phyloP scores from a whole-genome alignment of 306 rosid species.

The Vachellia collinsii region DNA sequence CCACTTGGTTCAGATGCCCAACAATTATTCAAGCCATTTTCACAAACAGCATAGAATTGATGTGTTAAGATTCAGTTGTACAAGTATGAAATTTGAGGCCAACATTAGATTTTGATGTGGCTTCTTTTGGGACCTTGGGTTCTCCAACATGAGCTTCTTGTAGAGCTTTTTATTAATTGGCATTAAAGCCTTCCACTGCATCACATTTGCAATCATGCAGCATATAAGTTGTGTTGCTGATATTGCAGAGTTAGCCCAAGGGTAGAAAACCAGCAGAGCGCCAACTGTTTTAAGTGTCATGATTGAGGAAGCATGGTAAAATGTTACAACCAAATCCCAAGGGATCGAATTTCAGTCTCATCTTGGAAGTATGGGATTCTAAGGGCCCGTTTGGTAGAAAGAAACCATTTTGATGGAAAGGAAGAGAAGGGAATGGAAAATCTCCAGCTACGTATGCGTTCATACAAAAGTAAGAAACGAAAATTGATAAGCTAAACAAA shows the following conservation, averaged over 20 bases:
- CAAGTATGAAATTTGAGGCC: background rate
- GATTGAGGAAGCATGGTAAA: background rate
- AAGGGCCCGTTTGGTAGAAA: too few relatives aligned
- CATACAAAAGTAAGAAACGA: too few relatives aligned
- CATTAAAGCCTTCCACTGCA: background rate
- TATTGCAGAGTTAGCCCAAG: background rate
- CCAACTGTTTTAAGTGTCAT: background rate
- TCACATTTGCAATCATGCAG: background rate
- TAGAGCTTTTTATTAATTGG: background rate
- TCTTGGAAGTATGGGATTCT: background rate
- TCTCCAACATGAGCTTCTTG: background rate
- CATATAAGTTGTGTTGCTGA: background rate
- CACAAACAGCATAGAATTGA: background rate
- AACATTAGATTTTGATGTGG: background rate
- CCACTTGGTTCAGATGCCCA: background rate
- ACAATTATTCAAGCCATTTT: background rate
- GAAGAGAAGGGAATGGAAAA: too few relatives aligned
- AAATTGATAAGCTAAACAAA: too few relatives aligned
- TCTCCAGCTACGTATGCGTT: too few relatives aligned
- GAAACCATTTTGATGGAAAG: too few relatives aligned
- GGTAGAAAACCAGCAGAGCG: background rate
- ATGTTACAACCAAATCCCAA: background rate
- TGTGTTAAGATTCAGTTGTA: background rate
- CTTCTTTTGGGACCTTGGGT: background rate
- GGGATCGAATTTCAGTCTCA: background rate